phyloP scores from a whole-genome alignment of 2,329 filamentous ascomycete genomes.

The Cercospora sesami region DNA sequence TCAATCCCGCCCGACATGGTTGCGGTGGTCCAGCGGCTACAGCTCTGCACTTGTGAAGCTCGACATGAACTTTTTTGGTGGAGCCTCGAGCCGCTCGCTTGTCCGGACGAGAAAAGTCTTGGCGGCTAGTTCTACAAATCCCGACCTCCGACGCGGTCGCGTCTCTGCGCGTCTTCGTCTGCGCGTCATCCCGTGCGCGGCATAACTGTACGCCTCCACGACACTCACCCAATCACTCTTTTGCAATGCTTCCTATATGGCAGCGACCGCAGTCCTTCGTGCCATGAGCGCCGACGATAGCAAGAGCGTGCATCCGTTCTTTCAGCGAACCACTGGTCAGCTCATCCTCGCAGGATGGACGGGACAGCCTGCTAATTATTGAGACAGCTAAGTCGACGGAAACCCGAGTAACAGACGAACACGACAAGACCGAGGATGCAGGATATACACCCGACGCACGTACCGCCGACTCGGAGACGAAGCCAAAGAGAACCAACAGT shows the following conservation, averaged over 20 bases:
- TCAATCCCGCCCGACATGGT: conserved; percentile 35
- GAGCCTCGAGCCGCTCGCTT: not conserved
- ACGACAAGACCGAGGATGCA: conserved; percentile 2
- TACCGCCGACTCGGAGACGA: conserved; percentile 6
- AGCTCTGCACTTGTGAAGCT: conserved; percentile 8
- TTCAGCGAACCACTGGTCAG: conserved; percentile 27
- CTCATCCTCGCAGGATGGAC: not conserved
- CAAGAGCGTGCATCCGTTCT: conserved; percentile 37
- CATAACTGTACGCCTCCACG: not conserved
- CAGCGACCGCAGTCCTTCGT: conserved; percentile 25
- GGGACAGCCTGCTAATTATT: conserved; percentile 10
- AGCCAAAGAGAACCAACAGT: conserved; percentile 21
- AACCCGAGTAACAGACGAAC: not conserved
- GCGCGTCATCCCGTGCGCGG: conserved; percentile 3
- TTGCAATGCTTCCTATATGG: conserved; percentile 25
- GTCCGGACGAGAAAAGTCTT: not conserved
- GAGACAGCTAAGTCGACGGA: conserved; percentile 4
- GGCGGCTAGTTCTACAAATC: not conserved
- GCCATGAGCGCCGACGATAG: conserved; percentile 32
- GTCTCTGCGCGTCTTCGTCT: conserved; percentile 6
- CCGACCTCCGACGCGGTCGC: not conserved
- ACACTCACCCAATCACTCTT: not conserved
- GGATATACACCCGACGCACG: not conserved
- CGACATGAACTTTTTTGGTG: conserved; percentile 14
- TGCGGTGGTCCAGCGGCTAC: not conserved